Evolutionary conservation across 106 monocot genomes (phyloP).

Genomic region (Gastrodia elata): DNA sequence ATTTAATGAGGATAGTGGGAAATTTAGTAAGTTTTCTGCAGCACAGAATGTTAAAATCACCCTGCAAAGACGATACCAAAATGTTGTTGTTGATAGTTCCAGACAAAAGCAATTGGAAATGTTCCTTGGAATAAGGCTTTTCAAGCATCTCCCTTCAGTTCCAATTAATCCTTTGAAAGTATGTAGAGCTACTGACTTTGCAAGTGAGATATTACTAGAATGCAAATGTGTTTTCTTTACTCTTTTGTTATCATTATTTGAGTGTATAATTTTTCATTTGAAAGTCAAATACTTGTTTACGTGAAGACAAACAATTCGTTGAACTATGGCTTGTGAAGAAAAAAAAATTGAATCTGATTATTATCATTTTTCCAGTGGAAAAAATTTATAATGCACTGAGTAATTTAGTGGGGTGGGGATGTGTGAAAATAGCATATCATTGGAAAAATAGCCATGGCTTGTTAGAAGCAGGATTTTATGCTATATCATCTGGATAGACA

Average conservation of each 20-base stretch:
- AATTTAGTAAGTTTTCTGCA: constrained; percentile 83
- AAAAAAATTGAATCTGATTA: too few species aligned
- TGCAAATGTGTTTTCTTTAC: not conserved
- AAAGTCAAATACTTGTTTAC: not conserved
- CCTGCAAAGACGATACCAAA: constrained; percentile 73
- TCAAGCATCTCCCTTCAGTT: constrained; percentile 94
- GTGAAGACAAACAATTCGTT: constrained; percentile 1
- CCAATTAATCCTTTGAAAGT: constrained; percentile 77
- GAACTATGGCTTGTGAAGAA: not conserved
- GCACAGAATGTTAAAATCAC: constrained; percentile 93
- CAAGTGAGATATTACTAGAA: not conserved
- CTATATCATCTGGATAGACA: too few species aligned
- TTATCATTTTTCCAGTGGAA: too few species aligned
- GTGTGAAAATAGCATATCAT: too few species aligned
- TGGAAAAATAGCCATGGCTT: too few species aligned
- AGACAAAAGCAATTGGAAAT: constrained; percentile 97
- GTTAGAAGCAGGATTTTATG: too few species aligned
- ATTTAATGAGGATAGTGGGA: constrained; percentile 82
- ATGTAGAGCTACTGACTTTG: constrained; percentile 16
- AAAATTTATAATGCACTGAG: too few species aligned
- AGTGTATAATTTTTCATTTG: not conserved
- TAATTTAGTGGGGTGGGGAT: too few species aligned
- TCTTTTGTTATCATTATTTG: not conserved
- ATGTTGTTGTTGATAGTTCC: constrained; percentile 73
- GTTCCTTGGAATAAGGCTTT: constrained; percentile 95